Percentiles rank a stretch among this genome's conserved stretches.
These are phyloP conservation scores for Nannizzia gypsea DNA, from an alignment of 2,329 filamentous ascomycete species.

Conservation along the genomic window DNA sequence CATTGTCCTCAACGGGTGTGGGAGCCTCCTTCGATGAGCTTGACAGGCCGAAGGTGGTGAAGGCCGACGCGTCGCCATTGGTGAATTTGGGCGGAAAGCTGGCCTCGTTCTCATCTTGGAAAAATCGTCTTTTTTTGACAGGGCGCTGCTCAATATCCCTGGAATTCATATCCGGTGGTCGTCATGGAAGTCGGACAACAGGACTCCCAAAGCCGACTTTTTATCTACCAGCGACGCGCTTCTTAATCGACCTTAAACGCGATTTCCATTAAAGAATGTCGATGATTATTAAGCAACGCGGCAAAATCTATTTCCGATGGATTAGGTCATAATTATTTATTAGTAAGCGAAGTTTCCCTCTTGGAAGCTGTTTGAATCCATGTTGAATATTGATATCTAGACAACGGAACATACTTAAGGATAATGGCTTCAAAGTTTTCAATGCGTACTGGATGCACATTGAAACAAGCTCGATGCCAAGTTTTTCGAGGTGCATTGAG, in stretches of 20 bases:
- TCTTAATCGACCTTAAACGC: not conserved
- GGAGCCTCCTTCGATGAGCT: not conserved
- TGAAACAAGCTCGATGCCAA: not conserved
- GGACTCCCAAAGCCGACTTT: not conserved
- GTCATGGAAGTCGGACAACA: not conserved
- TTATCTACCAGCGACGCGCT: not conserved
- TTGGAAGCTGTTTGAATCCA: not conserved
- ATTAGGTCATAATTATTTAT: not conserved
- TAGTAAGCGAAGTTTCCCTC: not conserved
- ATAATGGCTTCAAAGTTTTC: not conserved
- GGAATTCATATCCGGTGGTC: conserved; percentile 23
- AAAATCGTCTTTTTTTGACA: conserved; percentile 52
- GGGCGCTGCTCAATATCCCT: conserved; percentile 42
- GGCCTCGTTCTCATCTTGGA: conserved; percentile 38
- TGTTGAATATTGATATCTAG: not conserved
- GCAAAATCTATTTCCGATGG: not conserved
- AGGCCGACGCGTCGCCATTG: conserved; percentile 7
- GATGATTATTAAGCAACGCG: not conserved
- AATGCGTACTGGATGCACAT: not conserved
- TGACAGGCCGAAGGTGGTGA: not conserved
- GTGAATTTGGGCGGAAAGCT: not conserved
- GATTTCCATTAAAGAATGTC: not conserved
- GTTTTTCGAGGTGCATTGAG: not conserved
- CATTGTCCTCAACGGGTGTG: not conserved
- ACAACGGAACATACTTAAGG: not conserved